phyloP scores from a whole-genome alignment of 2,329 filamentous ascomycete genomes.

The Botryotinia calthae region DNA sequence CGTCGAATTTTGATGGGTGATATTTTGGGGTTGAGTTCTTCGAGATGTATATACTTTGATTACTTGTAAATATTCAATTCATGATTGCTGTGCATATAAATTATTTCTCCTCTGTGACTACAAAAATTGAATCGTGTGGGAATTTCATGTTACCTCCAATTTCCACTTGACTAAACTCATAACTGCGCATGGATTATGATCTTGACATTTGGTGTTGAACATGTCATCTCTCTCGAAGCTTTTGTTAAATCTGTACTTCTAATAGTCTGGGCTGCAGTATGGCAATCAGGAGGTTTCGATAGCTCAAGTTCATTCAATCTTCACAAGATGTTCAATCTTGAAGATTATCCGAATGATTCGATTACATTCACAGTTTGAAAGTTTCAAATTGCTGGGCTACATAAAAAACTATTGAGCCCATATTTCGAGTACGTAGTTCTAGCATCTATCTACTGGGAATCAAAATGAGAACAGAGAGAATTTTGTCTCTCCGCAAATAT shows the following conservation, averaged over 20 bases:
- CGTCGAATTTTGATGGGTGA: background rate
- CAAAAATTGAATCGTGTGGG: background rate
- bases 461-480: background rate
- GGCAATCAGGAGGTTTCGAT: background rate
- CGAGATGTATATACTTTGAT: background rate
- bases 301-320: background rate
- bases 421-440: background rate
- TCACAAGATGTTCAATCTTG: background rate
- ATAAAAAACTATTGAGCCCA: background rate
- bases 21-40: background rate
- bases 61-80: conserved; percentile 8
- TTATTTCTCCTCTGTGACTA: too few species aligned
- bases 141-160: background rate
- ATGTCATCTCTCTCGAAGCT: background rate
- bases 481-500: background rate
- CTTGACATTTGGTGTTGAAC: background rate
- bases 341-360: too few species aligned
- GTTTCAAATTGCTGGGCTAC: background rate
- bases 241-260: background rate
- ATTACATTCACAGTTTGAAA: background rate
- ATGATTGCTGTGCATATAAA: background rate
- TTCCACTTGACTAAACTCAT: too few species aligned
- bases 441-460: background rate
- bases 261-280: background rate
- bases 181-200: background rate